Conservation (phyloP, 2,329 filamentous ascomycete genomes). For the Cladorrhinum sp. region DNA sequence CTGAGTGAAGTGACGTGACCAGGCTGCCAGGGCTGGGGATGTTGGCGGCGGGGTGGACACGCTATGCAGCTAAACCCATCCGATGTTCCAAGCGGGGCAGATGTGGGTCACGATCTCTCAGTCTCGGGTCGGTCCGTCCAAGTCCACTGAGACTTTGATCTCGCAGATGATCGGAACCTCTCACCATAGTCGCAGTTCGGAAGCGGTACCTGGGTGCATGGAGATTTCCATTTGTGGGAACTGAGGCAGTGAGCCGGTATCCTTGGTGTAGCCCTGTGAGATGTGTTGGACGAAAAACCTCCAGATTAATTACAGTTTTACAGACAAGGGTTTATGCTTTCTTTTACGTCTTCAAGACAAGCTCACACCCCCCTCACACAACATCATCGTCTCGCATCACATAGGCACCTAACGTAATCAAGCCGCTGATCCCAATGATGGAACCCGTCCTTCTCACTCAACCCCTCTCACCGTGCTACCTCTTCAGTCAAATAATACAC, state of each 20-base stretch:
- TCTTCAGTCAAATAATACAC: conserved; percentile 64
- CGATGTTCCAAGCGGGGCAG: conserved; percentile 18
- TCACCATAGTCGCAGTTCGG: too few relatives aligned
- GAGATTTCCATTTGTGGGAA: not conserved
- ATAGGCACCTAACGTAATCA: not conserved
- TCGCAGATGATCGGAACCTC: too few relatives aligned
- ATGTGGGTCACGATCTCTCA: not conserved
- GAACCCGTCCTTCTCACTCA: conserved; percentile 49
- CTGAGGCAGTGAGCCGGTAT: not conserved
- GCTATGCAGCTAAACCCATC: conserved; percentile 24
- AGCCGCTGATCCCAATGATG: not conserved
- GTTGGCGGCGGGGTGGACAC: conserved; percentile 17
- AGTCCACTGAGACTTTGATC: not conserved
- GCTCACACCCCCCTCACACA: not conserved
- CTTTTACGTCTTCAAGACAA: not conserved
- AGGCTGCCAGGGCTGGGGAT: not conserved
- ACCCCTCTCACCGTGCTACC: conserved; percentile 50
- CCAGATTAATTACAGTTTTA: not conserved
- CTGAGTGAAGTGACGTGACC: conserved; percentile 23
- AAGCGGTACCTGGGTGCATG: too few relatives aligned
- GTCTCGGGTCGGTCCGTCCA: conserved; percentile 15
- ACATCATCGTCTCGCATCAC: not conserved
- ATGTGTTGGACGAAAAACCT: not conserved
- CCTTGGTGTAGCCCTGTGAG: not conserved
- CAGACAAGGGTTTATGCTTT: too few relatives aligned